Percentiles rank a stretch among this genome's conserved stretches.
Evolutionary conservation across 805 yeast genomes (phyloP).

Genomic region (Yarrowia sp.): DNA sequence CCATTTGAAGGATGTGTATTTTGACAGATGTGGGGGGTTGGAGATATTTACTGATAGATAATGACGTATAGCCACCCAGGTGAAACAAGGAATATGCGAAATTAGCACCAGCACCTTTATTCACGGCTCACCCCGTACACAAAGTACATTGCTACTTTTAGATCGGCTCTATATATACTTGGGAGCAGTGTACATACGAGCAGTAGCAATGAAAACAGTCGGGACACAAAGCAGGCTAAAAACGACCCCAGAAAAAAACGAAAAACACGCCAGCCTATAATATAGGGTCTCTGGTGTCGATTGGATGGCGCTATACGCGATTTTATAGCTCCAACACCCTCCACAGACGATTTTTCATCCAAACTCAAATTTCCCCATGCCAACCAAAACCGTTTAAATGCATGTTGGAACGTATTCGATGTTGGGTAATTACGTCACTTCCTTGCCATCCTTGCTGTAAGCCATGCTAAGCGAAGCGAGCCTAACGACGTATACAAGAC

Average conservation of each 20-base stretch:
- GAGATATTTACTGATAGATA: too few species aligned
- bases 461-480: neutral
- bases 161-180: constrained; percentile 3
- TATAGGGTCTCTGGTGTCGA: too few species aligned
- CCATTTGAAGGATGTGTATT: too few species aligned
- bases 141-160: constrained; percentile 26
- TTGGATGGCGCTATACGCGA: too few species aligned
- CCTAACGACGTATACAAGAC: too few species aligned
- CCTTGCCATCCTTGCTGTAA: neutral
- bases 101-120: neutral
- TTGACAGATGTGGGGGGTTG: too few species aligned
- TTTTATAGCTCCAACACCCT: neutral
- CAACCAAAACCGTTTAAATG: neutral
- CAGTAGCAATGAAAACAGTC: constrained; percentile 4
- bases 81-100: too few species aligned
- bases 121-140: neutral
- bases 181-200: neutral
- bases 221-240: neutral
- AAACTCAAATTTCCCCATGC: constrained; percentile 2
- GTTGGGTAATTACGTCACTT: neutral
- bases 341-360: neutral
- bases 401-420: neutral
- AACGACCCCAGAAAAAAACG: neutral
- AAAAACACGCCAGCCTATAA: neutral
- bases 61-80: too few species aligned